Conservation (phyloP, 768 basidiomycete species). For the Mycena venus region DNA sequence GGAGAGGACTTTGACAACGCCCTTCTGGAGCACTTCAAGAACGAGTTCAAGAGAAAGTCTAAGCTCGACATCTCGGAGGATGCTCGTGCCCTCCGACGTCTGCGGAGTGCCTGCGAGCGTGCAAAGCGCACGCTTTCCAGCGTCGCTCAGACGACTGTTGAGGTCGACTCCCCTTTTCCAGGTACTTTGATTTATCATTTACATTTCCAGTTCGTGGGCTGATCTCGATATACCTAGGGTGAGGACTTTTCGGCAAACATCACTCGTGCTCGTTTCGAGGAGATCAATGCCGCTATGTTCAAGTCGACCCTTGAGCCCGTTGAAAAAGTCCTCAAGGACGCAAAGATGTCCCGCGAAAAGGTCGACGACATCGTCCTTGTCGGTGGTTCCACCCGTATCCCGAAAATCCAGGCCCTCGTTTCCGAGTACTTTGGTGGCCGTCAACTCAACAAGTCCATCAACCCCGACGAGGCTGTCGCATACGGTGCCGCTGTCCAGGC, state of each 20-base stretch:
- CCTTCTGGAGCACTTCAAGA: constrained; percentile 98
- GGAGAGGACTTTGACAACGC: constrained; percentile 99
- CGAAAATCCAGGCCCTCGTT: constrained; percentile 97
- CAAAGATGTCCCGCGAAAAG: constrained; percentile 97
- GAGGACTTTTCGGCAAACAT: constrained; percentile 99
- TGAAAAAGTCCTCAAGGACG: constrained; percentile 98
- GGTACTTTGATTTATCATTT: constrained; percentile 55
- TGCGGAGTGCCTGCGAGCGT: constrained; percentile 98
- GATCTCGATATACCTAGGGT: constrained; percentile 66
- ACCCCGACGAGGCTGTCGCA: constrained; percentile 99
- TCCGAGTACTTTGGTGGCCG: constrained; percentile 99
- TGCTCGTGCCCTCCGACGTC: constrained; percentile 94
- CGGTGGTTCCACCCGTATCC: constrained; percentile 99
- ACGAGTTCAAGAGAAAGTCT: constrained; percentile 98
- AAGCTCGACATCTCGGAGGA: constrained; percentile 98
- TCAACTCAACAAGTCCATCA: constrained; percentile 99
- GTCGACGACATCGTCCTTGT: constrained; percentile 99
- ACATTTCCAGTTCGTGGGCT: constrained; percentile 7
- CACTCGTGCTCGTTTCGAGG: constrained; percentile 99
- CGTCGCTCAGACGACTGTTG: constrained; percentile 98
- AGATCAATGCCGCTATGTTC: constrained; percentile 96
- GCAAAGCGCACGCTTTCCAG: constrained; percentile 99
- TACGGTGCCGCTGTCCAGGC: constrained; percentile 99
- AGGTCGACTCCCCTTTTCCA: constrained; percentile 99
- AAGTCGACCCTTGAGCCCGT: constrained; percentile 98